These are phyloP conservation scores for Colletotrichum phormii DNA, from an alignment of 2,329 filamentous ascomycete species.

Conservation along the genomic window DNA sequence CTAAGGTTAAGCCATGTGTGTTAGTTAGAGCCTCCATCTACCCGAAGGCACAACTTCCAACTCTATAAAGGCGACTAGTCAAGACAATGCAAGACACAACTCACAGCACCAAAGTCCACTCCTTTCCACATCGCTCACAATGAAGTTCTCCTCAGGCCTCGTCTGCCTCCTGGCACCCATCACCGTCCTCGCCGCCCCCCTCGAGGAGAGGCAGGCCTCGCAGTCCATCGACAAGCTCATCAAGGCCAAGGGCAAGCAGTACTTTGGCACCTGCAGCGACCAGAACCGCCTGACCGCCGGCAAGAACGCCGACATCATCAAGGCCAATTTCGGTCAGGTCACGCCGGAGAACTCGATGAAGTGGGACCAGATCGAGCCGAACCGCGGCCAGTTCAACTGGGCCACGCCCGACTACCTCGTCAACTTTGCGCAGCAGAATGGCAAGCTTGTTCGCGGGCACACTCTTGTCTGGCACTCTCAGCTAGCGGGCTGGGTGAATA, in stretches of 20 bases:
- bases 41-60: too few relatives aligned
- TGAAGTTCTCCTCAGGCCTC: constrained; percentile 42
- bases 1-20: not conserved
- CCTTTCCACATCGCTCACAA: not conserved
- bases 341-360: constrained; percentile 79
- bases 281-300: constrained; percentile 60
- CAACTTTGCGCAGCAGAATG: constrained; percentile 66
- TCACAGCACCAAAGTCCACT: not conserved
- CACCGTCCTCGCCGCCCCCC: constrained; percentile 48
- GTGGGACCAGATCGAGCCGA: constrained; percentile 69
- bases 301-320: constrained; percentile 67
- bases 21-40: not conserved
- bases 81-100: not conserved
- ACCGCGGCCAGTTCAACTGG: constrained; percentile 66
- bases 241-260: constrained; percentile 73
- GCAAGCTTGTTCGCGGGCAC: constrained; percentile 72
- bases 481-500: constrained; percentile 69
- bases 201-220: constrained; percentile 52
- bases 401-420: constrained; percentile 68
- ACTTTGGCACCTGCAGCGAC: constrained; percentile 71
- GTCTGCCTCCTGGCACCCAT: constrained; percentile 51
- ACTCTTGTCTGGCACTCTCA: constrained; percentile 75
- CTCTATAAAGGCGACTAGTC: not conserved
- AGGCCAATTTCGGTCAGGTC: constrained; percentile 71
- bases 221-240: constrained; percentile 67